A percentile compares a stretch with the other conserved stretches of the same genome.
Conservation (phyloP, 345 rosid species). For the Capsella bursapastoris region DNA sequence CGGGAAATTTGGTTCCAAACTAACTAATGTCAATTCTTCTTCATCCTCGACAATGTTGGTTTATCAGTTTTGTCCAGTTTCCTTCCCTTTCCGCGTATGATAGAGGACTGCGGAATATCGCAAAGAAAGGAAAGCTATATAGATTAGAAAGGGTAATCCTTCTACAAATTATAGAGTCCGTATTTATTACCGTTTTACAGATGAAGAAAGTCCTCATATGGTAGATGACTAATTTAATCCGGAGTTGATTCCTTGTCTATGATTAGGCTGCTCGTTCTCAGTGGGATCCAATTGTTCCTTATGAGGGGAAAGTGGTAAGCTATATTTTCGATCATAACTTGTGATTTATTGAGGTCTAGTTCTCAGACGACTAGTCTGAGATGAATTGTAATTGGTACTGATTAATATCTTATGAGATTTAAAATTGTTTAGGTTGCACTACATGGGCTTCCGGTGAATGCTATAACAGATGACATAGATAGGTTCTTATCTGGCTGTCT, state of each 20-base stretch:
- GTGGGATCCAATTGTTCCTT: constrained; percentile 58
- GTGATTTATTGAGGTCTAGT: background rate
- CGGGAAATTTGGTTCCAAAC: background rate
- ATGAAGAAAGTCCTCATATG: background rate
- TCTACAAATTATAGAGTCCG: background rate
- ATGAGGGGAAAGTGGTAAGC: constrained; percentile 77
- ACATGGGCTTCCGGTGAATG: constrained; percentile 64
- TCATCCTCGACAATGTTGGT: constrained; percentile 23
- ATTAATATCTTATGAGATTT: background rate
- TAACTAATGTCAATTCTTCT: background rate
- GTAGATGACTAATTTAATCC: background rate
- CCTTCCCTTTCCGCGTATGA: constrained; percentile 49
- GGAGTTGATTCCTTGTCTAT: constrained; percentile 16
- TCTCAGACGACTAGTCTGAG: background rate
- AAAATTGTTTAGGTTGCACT: constrained; percentile 55
- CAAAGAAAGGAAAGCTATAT: constrained; percentile 58
- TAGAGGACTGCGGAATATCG: constrained; percentile 49
- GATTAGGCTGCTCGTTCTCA: constrained; percentile 55
- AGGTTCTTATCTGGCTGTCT: constrained; percentile 77
- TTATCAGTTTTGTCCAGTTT: constrained; percentile 64
- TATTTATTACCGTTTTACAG: background rate
- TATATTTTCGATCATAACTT: background rate
- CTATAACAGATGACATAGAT: constrained; percentile 61
- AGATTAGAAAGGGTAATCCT: constrained; percentile 64
- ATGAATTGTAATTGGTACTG: background rate